Percentiles rank a stretch among this genome's conserved stretches.
These are phyloP conservation scores for Adenanthera pavonina DNA, from an alignment of 306 rosid species.

Conservation along the genomic window DNA sequence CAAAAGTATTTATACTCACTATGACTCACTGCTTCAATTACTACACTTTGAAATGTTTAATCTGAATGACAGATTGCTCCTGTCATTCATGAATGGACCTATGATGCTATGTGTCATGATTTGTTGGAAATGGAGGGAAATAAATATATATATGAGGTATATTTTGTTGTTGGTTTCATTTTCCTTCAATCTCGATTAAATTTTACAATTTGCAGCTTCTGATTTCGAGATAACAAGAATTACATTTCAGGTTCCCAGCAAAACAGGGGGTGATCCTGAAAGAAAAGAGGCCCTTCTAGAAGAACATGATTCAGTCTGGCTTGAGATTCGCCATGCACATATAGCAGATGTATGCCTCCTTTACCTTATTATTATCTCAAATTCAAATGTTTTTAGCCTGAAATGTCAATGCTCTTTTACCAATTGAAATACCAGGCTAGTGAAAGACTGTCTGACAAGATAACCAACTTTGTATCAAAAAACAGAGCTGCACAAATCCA, in stretches of 20 bases:
- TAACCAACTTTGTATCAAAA: conserved; percentile 72
- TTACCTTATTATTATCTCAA: conserved; percentile 20
- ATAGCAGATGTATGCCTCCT: conserved; percentile 83
- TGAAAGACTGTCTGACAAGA: conserved; percentile 82
- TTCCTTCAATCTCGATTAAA: not conserved
- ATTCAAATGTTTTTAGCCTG: conserved; percentile 21
- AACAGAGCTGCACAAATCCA: conserved; percentile 97
- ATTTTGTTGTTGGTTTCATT: conserved; percentile 31
- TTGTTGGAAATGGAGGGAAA: conserved; percentile 85
- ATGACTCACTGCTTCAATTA: conserved; percentile 29
- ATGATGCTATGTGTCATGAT: conserved; percentile 96
- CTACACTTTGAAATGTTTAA: conserved; percentile 38
- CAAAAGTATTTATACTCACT: conserved; percentile 35
- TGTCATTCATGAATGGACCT: conserved; percentile 97
- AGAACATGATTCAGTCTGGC: conserved; percentile 85
- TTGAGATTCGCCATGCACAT: conserved; percentile 91
- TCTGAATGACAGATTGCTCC: conserved; percentile 79
- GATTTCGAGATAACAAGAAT: conserved; percentile 30
- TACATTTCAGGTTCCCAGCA: conserved; percentile 75
- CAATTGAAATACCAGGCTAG: conserved; percentile 76
- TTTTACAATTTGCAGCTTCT: conserved; percentile 15
- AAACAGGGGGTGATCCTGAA: conserved; percentile 76
- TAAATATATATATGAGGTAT: conserved; percentile 80
- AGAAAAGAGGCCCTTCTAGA: conserved; percentile 78
- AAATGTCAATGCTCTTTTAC: conserved; percentile 38